These are phyloP conservation scores for Colletotrichum sp. DNA, from an alignment of 2,329 filamentous ascomycete genomes.

Conservation along the genomic window DNA sequence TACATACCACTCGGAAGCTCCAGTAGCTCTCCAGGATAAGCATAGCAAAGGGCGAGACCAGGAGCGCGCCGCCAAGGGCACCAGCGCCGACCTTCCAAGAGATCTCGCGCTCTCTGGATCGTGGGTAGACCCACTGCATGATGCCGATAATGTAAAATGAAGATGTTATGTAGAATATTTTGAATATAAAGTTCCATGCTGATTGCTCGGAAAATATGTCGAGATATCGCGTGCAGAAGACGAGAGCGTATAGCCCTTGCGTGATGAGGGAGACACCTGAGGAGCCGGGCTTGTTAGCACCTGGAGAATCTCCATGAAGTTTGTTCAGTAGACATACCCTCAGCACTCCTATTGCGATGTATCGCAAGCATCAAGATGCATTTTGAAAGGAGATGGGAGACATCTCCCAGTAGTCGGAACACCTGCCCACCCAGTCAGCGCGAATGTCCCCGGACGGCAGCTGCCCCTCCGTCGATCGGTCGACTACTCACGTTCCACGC, in stretches of 20 bases:
- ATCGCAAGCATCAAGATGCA: conserved; percentile 90
- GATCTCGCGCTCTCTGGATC: conserved; percentile 88
- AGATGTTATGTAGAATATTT: conserved; percentile 85
- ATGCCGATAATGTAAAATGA: conserved; percentile 86
- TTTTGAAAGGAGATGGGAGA: conserved; percentile 87
- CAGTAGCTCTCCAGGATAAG: conserved; percentile 65
- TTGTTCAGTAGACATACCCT: conserved; percentile 59
- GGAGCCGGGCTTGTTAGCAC: conserved; percentile 18
- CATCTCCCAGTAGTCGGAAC: conserved; percentile 81
- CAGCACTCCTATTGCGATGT: conserved; percentile 84
- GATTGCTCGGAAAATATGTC: conserved; percentile 71
- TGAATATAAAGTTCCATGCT: conserved; percentile 80
- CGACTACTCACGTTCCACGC: conserved; percentile 43
- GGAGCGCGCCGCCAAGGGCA: conserved; percentile 67
- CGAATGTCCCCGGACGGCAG: not conserved
- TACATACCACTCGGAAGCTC: conserved; percentile 56
- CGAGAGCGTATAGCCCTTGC: conserved; percentile 83
- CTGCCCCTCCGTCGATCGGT: not conserved
- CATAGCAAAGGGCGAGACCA: conserved; percentile 75
- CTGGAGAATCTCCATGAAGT: not conserved
- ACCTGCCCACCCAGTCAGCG: conserved; percentile 41
- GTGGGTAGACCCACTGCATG: conserved; percentile 86
- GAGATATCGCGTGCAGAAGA: conserved; percentile 87
- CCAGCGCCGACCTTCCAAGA: conserved; percentile 89
- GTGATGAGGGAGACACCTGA: conserved; percentile 90